Conservation (phyloP, 352 stramenopile species). For the Plasmopara viticola region DNA sequence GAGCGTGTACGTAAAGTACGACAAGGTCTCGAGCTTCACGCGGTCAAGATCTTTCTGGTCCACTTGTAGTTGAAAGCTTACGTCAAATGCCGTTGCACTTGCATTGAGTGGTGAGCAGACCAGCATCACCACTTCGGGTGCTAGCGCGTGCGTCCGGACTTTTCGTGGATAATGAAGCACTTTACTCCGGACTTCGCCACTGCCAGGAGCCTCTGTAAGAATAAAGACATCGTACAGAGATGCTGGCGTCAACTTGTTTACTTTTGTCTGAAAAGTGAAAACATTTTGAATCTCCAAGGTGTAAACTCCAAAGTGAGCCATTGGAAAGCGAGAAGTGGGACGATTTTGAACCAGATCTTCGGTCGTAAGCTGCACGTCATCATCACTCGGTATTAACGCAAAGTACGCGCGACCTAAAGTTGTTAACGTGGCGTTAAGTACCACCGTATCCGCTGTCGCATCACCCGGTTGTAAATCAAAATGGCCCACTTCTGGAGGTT, state of each 20-base stretch:
- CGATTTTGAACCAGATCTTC: slow-evolving; percentile 29
- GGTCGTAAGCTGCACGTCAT: slow-evolving; percentile 7
- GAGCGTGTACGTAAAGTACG: slow-evolving; percentile 42
- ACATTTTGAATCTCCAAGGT: slow-evolving; percentile 25
- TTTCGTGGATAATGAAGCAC: slow-evolving; percentile 18
- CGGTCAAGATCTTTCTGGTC: slow-evolving; percentile 30
- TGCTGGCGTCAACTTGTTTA: slow-evolving; percentile 30
- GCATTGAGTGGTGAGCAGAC: slow-evolving; percentile 29
- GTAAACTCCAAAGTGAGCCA: slow-evolving; percentile 25
- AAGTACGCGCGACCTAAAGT: slow-evolving; percentile 44
- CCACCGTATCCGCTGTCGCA: slow-evolving; percentile 26
- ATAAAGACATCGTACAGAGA: slow-evolving; percentile 58
- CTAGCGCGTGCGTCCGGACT: slow-evolving; percentile 48
- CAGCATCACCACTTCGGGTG: slow-evolving; percentile 33
- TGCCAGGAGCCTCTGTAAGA: slow-evolving; percentile 46
- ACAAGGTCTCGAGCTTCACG: slow-evolving; percentile 21
- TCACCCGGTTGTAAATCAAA: slow-evolving; percentile 23
- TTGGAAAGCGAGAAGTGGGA: slow-evolving; percentile 5
- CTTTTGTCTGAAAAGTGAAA: slow-evolving; percentile 16
- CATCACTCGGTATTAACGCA: slow-evolving; percentile 32
- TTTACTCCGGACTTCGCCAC: slow-evolving; percentile 43
- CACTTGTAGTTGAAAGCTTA: slow-evolving; percentile 41
- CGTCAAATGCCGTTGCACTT: slow-evolving; percentile 33
- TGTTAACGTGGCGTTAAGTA: slow-evolving; percentile 30
- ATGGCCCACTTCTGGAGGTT: slow-evolving; percentile 31